Evolutionary conservation across 106 monocot species (phyloP), one percentile per base, ranked within the genome.

Genomic region (Acorus calamus): DNA sequence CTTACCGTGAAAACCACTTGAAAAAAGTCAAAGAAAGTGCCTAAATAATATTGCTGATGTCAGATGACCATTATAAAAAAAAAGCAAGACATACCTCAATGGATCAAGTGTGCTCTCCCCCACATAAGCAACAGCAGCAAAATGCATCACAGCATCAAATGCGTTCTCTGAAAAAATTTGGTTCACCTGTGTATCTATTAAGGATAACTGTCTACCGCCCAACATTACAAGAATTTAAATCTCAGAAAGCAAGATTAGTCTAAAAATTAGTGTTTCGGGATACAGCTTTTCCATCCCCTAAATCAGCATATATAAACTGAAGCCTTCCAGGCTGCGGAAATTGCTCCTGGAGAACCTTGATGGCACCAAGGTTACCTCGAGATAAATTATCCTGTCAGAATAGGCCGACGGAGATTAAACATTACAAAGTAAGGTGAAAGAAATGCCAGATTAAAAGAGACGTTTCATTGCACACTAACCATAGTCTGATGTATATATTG

Each of bases 221-320:
- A 28, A 28, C 28, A 28, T 28, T 28, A 28, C 28, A 28, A 28
- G 28, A 28, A 28, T 28, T 28, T 28, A 28, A 28, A 28, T 28
- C 28, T 28, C 28, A 1, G 28, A 28, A 28, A 28, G 28, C 28
- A 0, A 28, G 0, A 28, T 28, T 28, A 28, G 28, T 28, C 28
- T 28, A 28, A 28, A 28, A 28, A 28, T 28, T 28, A 28, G 28
- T 28, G 28, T 28, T 28, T 58, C 46, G 70, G 73, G 73, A 78
- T 82, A 86, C 82, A 58, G 79, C 56, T 79, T 83, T 76, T 47
- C 79, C 69, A 83, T 86, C 82, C 45, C 86, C 86, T 61, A 86
- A 57, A 79, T 86, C 86, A 71, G 86, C 72, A 60, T 71, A 52
- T 67, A 86, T 82, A 62, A 86, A 86, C 50, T 86, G 86, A 61